Base-by-base conservation (phyloP, 768 basidiomycete genomes). In the Cystofilobasidium macerans region DNA sequence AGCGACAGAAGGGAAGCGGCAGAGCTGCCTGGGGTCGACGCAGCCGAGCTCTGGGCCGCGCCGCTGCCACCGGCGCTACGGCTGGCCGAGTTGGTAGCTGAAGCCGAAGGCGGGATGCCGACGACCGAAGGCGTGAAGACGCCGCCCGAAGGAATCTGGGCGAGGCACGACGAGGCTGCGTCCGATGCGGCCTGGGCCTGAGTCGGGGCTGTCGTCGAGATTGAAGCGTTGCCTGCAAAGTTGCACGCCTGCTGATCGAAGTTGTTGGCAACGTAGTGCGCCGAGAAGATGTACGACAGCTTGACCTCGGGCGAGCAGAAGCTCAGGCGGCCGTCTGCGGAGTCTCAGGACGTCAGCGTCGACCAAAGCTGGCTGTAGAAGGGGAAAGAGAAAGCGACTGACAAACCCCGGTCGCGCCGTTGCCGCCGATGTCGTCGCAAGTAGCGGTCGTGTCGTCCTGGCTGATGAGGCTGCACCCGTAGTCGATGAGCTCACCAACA, bases 181-280 rank as follows among this genome's bases (percentile, higher is more conserved):
- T 28, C 53, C 38, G 59, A 61, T 16, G 58, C 59, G 26, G 47
- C 58, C 0, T 42, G 22, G 20, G 60, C 65, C 22, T 51, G 32
- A 20, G 8, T 60, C 14, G 65, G 65, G 2, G 65, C 60, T 40
- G 42, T 73, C 20, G 78, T 14, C 71, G 88, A 87, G 69, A 89
- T 79, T 20, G 88, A 89, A 7, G 85, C 91, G 73, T 95, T 95
- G 11, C 91, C 89, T 61, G 76, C 75, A 73, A 95, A 94, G 78
- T 81, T 82, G 77, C 91, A 94, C 11, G 87, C 80, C 60, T 81
- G 78, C 9, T 78, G 72, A 62, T 84, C 77, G 69, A 82, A 81
- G 74, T 81, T 81, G 63, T 82, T 82, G 35, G 79, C 74, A 71
- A 87, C 83, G 73, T 86, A 93, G 75, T 82, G 90, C 66, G 84